These are phyloP conservation scores for Moniliophthora roreri DNA, from an alignment of 1,284 basidiomycete species.

Conservation along the genomic window DNA sequence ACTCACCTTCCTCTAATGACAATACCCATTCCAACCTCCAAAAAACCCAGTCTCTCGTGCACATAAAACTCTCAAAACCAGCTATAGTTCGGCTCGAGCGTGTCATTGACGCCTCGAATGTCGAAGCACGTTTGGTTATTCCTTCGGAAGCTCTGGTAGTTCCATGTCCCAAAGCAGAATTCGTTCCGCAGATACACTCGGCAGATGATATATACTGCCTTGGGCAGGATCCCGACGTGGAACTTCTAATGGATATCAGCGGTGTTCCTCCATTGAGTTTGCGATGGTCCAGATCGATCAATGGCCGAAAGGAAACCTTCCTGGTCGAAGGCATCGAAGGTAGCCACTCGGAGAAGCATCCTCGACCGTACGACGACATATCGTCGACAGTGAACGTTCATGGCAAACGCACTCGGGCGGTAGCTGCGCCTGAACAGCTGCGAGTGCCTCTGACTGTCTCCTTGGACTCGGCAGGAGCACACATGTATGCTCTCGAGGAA, in stretches of 20 bases:
- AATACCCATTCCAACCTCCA: slow-evolving; percentile 30
- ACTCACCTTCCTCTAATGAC: slow-evolving; percentile 42
- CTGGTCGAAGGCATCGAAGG: slow-evolving; percentile 84
- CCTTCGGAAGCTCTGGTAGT: slow-evolving; percentile 74
- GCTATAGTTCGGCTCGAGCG: slow-evolving; percentile 74
- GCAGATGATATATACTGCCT: slow-evolving; percentile 65
- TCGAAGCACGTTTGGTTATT: slow-evolving; percentile 63
- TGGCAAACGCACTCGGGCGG: slow-evolving; percentile 19
- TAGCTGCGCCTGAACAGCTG: slow-evolving; percentile 50
- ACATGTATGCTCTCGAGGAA: slow-evolving; percentile 71
- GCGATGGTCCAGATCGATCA: slow-evolving; percentile 70
- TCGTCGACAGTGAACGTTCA: slow-evolving; percentile 17
- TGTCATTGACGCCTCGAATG: slow-evolving; percentile 69
- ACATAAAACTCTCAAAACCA: slow-evolving; percentile 71
- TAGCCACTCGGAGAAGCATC: slow-evolving; percentile 29
- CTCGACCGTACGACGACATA: neutral
- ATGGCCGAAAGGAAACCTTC: slow-evolving; percentile 64
- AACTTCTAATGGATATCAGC: slow-evolving; percentile 66
- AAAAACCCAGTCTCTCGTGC: slow-evolving; percentile 48
- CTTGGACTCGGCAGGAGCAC: slow-evolving; percentile 59
- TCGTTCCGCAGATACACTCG: slow-evolving; percentile 46
- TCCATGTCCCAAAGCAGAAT: slow-evolving; percentile 79
- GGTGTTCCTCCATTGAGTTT: slow-evolving; percentile 82
- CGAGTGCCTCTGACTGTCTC: slow-evolving; percentile 68
- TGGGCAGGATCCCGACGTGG: slow-evolving; percentile 63